Conservation (phyloP, 2,329 filamentous ascomycete genomes). For the Teratosphaeriaceae sp. region DNA sequence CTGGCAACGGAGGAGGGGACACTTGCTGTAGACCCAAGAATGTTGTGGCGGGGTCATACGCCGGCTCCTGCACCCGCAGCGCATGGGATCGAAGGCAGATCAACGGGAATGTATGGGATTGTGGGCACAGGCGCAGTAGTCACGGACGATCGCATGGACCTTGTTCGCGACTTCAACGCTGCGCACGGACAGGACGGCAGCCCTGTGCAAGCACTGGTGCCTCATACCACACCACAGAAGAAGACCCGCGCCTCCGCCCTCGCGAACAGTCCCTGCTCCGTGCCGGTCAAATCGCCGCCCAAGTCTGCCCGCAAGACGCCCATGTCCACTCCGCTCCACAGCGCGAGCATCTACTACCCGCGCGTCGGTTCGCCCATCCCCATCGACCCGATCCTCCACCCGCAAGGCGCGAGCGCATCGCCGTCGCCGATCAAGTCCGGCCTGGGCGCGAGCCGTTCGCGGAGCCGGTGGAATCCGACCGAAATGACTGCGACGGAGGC, state of each 20-base stretch:
- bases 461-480: slow-evolving; percentile 6
- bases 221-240: slow-evolving; percentile 6
- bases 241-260: slow-evolving; percentile 8
- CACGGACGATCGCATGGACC: too few species aligned
- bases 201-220: too few species aligned
- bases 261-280: slow-evolving; percentile 6
- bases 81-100: too few species aligned
- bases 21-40: too few species aligned
- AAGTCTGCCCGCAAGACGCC: neutral
- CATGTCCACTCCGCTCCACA: neutral
- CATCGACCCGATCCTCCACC: slow-evolving; percentile 2
- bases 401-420: neutral
- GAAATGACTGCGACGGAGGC: slow-evolving; percentile 9
- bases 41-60: too few species aligned
- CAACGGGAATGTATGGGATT: too few species aligned
- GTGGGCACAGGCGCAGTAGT: too few species aligned
- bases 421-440: neutral
- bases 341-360: neutral
- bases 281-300: slow-evolving; percentile 7
- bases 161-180: too few species aligned
- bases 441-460: slow-evolving; percentile 7
- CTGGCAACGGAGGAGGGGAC: neutral
- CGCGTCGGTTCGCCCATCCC: neutral
- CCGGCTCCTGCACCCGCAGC: too few species aligned
- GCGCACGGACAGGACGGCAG: slow-evolving; percentile 1